These are phyloP conservation scores for Proliferodiscus dingleyae DNA, from an alignment of 2,329 filamentous ascomycete species.

Conservation along the genomic window DNA sequence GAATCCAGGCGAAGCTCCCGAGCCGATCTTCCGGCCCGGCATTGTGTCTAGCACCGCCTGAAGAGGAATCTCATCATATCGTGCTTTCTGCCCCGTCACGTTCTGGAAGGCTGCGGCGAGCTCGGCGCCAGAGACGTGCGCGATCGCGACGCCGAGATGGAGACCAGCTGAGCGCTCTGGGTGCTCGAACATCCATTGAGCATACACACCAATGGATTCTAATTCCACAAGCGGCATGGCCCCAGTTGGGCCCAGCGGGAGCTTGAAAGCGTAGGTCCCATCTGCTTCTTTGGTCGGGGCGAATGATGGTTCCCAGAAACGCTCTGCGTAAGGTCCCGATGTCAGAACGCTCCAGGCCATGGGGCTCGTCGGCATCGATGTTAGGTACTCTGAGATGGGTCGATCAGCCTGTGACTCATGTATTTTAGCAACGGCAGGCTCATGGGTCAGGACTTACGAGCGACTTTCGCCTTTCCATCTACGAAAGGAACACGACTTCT, in stretches of 20 bases:
- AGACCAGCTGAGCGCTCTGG: constrained; percentile 16
- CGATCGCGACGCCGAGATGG: constrained; percentile 19
- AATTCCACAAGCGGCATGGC: constrained; percentile 18
- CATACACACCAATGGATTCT: constrained; percentile 18
- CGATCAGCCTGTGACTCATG: no score
- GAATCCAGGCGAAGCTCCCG: background rate
- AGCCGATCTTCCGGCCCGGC: constrained; percentile 1
- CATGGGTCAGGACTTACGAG: background rate
- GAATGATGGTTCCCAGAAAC: constrained; percentile 9
- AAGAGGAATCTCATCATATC: constrained; percentile 9
- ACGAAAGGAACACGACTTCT: constrained; percentile 17
- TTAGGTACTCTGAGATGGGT: constrained; percentile 18
- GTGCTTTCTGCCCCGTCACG: constrained; percentile 10
- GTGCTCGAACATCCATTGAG: constrained; percentile 22
- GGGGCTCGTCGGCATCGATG: constrained; percentile 8
- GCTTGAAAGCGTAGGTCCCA: constrained; percentile 11
- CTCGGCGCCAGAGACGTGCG: constrained; percentile 15
- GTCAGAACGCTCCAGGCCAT: constrained; percentile 22
- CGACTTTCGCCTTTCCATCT: constrained; percentile 22
- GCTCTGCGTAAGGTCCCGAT: constrained; percentile 25
- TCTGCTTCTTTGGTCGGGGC: constrained; percentile 10
- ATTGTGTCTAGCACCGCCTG: background rate
- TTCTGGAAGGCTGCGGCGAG: constrained; percentile 9
- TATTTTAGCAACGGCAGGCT: no score
- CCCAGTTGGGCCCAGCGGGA: constrained; percentile 2